These are phyloP conservation scores for Rhizoclosmatium globosum DNA, from an alignment of 192 early-diverging fungal genomes.

Conservation along the genomic window DNA sequence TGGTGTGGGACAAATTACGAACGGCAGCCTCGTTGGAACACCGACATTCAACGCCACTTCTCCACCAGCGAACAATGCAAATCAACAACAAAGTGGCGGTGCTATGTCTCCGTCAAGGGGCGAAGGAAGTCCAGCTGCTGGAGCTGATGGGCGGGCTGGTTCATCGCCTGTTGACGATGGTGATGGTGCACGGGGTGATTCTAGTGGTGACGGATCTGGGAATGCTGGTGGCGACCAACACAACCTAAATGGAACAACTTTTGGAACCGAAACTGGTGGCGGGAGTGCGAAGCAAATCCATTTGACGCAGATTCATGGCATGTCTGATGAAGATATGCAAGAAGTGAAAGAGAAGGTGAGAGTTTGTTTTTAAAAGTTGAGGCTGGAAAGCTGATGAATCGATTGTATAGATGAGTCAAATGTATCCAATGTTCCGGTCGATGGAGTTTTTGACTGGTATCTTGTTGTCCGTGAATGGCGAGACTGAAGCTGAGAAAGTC, in stretches of 20 bases:
- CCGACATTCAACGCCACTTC: background rate
- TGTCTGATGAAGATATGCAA: conserved; percentile 13
- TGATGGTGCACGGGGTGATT: background rate
- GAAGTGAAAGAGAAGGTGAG: conserved; percentile 23
- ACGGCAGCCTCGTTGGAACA: background rate
- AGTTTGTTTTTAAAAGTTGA: background rate
- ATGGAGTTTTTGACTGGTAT: conserved; percentile 26
- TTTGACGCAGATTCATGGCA: conserved; percentile 25
- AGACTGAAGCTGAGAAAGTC: conserved; percentile 22
- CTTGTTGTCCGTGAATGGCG: conserved; percentile 17
- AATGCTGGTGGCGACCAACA: background rate
- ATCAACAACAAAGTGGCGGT: background rate
- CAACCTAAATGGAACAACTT: background rate
- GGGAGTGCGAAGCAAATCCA: conserved; percentile 7
- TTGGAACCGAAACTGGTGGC: background rate
- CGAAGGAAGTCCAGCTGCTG: background rate
- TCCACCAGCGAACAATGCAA: background rate
- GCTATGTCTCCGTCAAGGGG: background rate
- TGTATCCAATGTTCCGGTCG: conserved; percentile 26
- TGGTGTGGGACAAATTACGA: background rate
- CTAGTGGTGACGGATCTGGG: background rate
- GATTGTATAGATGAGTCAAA: conserved; percentile 18
- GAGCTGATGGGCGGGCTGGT: background rate
- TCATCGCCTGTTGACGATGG: background rate
- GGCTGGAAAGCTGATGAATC: too few relatives aligned